Conservation (phyloP, 495 filamentous ascomycete species). For the Pyrenula aspistea region DNA sequence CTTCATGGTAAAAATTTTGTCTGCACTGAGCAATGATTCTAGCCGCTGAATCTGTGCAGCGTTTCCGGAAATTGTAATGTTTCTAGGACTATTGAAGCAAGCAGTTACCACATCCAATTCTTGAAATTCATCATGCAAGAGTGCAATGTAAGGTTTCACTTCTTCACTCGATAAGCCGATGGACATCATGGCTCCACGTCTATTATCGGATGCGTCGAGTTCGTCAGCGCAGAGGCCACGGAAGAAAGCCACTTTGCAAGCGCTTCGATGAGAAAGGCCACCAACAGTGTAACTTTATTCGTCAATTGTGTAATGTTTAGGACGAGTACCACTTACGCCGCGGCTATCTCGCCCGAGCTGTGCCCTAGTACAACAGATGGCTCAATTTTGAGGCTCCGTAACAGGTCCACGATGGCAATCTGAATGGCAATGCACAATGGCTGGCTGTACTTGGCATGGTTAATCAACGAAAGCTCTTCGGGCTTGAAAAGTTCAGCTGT, state of each 20-base stretch:
- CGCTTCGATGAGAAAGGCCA: conserved; percentile 10
- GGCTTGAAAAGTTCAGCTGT: conserved; percentile 3
- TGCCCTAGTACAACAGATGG: conserved; percentile 23
- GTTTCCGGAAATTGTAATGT: conserved; percentile 36
- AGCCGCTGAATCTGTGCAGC: neutral
- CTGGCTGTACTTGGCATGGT: conserved; percentile 14
- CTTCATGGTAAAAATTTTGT: neutral
- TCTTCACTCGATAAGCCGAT: conserved; percentile 11
- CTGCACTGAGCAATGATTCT: neutral
- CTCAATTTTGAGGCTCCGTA: conserved; percentile 18
- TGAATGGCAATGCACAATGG: conserved; percentile 26
- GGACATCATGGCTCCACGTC: conserved; percentile 18
- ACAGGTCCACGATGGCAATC: conserved; percentile 23
- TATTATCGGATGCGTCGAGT: neutral
- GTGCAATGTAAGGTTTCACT: conserved; percentile 8
- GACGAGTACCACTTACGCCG: conserved; percentile 12
- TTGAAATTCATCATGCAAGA: neutral
- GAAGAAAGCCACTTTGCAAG: conserved; percentile 16
- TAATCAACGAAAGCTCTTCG: conserved; percentile 11
- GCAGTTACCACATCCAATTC: conserved; percentile 25
- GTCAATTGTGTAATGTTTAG: conserved; percentile 10
- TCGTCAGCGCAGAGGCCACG: conserved; percentile 13
- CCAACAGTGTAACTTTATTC: conserved; percentile 10
- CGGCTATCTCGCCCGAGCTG: conserved; percentile 28
- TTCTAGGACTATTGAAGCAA: conserved; percentile 36